Evolutionary conservation across 306 rosid species (phyloP).

Genomic region (Amphicarpaea edgeworthii): DNA sequence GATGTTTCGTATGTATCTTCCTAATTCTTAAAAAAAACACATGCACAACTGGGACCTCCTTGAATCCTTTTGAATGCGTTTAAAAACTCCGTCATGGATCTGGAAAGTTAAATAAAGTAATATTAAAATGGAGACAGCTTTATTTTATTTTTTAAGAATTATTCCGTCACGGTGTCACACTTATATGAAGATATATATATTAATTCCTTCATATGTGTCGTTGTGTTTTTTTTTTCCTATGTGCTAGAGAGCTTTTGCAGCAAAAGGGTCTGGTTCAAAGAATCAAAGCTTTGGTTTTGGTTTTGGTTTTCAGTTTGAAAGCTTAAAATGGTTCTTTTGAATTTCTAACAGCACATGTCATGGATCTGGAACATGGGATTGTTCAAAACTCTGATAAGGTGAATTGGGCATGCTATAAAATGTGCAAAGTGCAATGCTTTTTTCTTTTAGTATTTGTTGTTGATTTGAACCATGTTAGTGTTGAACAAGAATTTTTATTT

Average conservation of each 20-base stretch:
- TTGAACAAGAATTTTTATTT: conserved; percentile 36
- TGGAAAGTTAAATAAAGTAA: conserved; percentile 41
- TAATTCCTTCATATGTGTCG: conserved; percentile 22
- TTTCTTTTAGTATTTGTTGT: not conserved
- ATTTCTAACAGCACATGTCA: conserved; percentile 53
- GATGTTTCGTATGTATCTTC: conserved; percentile 39
- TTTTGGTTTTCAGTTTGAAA: conserved; percentile 23
- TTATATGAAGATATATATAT: not conserved
- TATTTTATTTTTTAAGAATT: conserved; percentile 13
- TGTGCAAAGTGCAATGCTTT: not conserved
- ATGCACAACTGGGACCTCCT: conserved; percentile 40
- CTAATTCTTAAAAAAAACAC: conserved; percentile 27
- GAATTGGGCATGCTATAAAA: conserved; percentile 42
- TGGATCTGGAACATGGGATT: conserved; percentile 76
- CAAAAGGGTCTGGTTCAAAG: conserved; percentile 32
- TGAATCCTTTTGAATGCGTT: conserved; percentile 20
- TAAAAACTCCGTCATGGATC: conserved; percentile 46
- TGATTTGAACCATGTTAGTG: conserved; percentile 33
- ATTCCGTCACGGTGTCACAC: conserved; percentile 25
- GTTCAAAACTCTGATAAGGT: conserved; percentile 64
- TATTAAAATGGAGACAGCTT: conserved; percentile 18
- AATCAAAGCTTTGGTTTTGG: too few relatives aligned
- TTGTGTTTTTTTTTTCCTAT: conserved; percentile 13
- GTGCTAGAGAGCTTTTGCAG: conserved; percentile 23
- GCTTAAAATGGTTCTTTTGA: conserved; percentile 44